Evolutionary conservation across 2,329 filamentous ascomycete species (phyloP), one percentile per base, ranked within the genome.

Genomic region (Monosporascus sp.): DNA sequence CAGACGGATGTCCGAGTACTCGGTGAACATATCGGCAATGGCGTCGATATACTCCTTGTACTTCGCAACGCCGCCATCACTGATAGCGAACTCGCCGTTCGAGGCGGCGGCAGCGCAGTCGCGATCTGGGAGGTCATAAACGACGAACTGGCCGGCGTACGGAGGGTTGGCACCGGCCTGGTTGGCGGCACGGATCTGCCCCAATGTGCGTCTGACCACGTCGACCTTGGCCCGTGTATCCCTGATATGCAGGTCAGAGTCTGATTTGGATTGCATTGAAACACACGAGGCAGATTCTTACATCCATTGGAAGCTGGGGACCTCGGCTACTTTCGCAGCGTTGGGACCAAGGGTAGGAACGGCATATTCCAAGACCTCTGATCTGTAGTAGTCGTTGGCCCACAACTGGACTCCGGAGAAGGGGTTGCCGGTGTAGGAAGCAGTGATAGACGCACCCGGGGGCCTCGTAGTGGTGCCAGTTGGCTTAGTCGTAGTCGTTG

Each of bases 101-200:
- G 78, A 81, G 39, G 80, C 80, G 47, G 76, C 75, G n/a, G 80
- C 80, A 48, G 79, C 77, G 62, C 80, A 83, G 70, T 83, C 80
- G 67, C 80, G 78, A 58, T 81, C 79, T 24, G 80, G 80, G 22
- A 83, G 74, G 65, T 83, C 75, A 65, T 83, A 83, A 58, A 83
- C 74, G 55, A 83, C 79, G 48, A 82, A 72, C 58, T 70, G 70
- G 20, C 73, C 71, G 6, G 69, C 68, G 48, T 66, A 67, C 54
- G 70, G 71, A 50, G 78, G 73, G 39, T 76, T 70, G 20, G 62
- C 65, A 17, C 82, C 71, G 11, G 76, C 78, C n/a, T 64, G 59
- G 41, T 73, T 67, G 65, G 82, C 73, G 54, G 77, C 68, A 55
- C 75, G 72, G 25, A 81, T 73, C 65, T 80, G 80, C 53, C 70